Conservation (phyloP, 169 alveolate genomes). For the Perkinsus olseni region DNA sequence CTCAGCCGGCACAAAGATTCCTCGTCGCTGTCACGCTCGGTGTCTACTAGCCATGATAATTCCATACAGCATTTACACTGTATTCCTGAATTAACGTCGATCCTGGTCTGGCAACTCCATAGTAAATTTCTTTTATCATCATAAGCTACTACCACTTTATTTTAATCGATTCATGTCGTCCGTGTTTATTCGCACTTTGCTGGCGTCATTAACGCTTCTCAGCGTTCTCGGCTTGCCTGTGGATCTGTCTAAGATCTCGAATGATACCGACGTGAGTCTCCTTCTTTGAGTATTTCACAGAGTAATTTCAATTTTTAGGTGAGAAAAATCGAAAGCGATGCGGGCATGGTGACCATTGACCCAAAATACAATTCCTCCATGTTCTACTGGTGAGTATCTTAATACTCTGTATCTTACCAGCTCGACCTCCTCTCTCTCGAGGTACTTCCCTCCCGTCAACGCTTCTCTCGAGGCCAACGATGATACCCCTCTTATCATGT, state of each 20-base stretch:
- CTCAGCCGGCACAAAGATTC: too few relatives aligned
- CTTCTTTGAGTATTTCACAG: neutral
- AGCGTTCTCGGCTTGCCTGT: neutral
- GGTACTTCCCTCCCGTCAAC: neutral
- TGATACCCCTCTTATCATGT: slow-evolving; percentile 25
- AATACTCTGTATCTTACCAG: too few relatives aligned
- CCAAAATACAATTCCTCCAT: slow-evolving; percentile 10
- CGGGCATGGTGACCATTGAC: slow-evolving; percentile 16
- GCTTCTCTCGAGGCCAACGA: slow-evolving; percentile 13
- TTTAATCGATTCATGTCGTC: too few relatives aligned
- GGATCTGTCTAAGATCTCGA: neutral
- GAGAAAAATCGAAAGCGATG: slow-evolving; percentile 4
- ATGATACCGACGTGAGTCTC: neutral
- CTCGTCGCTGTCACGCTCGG: too few relatives aligned
- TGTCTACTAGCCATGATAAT: too few relatives aligned
- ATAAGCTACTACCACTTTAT: too few relatives aligned
- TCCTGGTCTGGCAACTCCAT: too few relatives aligned
- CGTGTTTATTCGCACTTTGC: neutral
- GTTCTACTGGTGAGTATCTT: slow-evolving; percentile 16
- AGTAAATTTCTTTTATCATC: too few relatives aligned
- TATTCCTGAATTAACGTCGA: too few relatives aligned
- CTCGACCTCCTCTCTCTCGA: slow-evolving; percentile 1
- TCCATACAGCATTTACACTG: too few relatives aligned
- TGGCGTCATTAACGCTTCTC: neutral
- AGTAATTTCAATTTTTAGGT: neutral